Conservation (phyloP, 2,329 filamentous ascomycete species). For the Phaeosphaeria sp. region DNA sequence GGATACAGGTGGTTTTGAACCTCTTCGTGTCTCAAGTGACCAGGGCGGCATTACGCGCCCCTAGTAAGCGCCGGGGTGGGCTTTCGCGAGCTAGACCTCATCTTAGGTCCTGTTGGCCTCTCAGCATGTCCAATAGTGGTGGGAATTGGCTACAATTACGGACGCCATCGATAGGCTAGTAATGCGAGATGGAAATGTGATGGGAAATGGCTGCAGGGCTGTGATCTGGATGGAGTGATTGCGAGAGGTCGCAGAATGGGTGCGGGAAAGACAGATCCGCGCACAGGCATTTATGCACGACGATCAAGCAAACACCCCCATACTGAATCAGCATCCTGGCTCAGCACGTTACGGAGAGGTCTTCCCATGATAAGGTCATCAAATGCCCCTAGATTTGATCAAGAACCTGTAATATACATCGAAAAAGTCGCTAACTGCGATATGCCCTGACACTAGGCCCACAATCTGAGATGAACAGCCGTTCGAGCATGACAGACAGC, state of each 20-base stretch:
- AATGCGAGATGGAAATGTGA: neutral
- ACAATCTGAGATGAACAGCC: neutral
- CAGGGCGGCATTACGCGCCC: constrained; percentile 28
- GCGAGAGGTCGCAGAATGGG: constrained; percentile 7
- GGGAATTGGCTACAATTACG: neutral
- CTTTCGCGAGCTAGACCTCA: neutral
- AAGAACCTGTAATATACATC: neutral
- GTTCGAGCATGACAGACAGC: neutral
- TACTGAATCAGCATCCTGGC: neutral
- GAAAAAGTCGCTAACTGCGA: neutral
- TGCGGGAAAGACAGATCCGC: constrained; percentile 19
- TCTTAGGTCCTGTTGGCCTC: constrained; percentile 4
- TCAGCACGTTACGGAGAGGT: neutral
- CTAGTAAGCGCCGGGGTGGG: constrained; percentile 16
- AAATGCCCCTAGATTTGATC: neutral
- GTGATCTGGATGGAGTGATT: neutral
- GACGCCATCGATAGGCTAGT: constrained; percentile 4
- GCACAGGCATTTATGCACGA: constrained; percentile 16
- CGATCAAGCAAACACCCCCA: constrained; percentile 8
- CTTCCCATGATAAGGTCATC: neutral
- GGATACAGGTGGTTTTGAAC: constrained; percentile 33
- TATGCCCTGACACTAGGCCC: neutral
- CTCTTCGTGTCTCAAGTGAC: constrained; percentile 33
- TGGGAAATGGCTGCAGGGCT: constrained; percentile 7
- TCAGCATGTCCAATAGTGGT: constrained; percentile 17